Evolutionary conservation across 306 rosid species (phyloP).

Genomic region (Prunus davidiana): DNA sequence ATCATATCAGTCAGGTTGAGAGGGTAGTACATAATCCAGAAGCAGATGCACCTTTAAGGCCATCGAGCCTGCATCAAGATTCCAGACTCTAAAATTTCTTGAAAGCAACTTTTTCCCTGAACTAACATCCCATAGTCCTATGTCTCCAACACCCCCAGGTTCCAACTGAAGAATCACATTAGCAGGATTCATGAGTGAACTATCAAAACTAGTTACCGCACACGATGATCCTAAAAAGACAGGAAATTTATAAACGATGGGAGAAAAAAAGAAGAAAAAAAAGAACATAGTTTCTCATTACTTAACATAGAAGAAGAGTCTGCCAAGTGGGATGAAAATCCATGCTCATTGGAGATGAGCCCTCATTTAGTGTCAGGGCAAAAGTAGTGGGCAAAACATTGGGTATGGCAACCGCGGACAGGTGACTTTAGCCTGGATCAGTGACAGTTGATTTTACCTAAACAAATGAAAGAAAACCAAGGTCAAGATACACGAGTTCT

Average conservation of each 20-base stretch:
- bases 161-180: constrained; percentile 52
- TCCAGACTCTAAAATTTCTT: constrained; percentile 71
- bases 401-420: no score
- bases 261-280: not conserved
- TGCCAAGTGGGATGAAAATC: constrained; percentile 31
- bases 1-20: not conserved
- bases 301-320: constrained; percentile 60
- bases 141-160: constrained; percentile 60
- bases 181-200: not conserved
- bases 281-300: not conserved
- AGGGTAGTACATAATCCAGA: not conserved
- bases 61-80: constrained; percentile 65
- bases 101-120: constrained; percentile 50
- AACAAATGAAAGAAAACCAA: no score
- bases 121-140: constrained; percentile 83
- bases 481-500: no score
- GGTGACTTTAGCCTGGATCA: no score
- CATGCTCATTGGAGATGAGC: constrained; percentile 63
- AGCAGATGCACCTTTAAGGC: constrained; percentile 53
- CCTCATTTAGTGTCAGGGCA: constrained; percentile 55
- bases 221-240: constrained; percentile 12
- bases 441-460: no score
- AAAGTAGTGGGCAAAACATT: constrained; percentile 46
- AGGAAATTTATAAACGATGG: not conserved
- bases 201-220: not conserved